Conservation (phyloP, 345 rosid species). For the Passiflora organensis region DNA sequence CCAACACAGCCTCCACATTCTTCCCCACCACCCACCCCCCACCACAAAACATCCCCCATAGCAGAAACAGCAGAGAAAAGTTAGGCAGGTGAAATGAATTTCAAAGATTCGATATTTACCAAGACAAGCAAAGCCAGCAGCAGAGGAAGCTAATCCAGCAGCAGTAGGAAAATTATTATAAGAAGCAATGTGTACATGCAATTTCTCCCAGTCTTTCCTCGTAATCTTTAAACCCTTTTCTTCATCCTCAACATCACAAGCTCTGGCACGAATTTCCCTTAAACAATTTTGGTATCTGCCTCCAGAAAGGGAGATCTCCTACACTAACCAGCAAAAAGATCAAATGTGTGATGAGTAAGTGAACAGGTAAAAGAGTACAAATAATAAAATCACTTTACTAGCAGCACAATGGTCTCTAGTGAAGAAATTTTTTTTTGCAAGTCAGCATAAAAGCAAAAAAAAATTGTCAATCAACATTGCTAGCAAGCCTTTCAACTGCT, state of each 20-base stretch:
- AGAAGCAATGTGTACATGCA: constrained; percentile 84
- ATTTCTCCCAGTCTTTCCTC: constrained; percentile 80
- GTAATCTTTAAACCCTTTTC: constrained; percentile 69
- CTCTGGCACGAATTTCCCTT: constrained; percentile 78
- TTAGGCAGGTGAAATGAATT: background rate
- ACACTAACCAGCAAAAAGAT: constrained; percentile 36
- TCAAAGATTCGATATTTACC: constrained; percentile 35
- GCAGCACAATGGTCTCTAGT: too few relatives aligned
- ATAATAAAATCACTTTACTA: too few relatives aligned
- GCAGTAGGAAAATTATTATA: constrained; percentile 94
- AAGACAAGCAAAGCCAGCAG: constrained; percentile 97
- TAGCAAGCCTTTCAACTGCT: too few relatives aligned
- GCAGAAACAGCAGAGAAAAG: too few relatives aligned
- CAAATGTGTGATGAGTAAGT: constrained; percentile 18
- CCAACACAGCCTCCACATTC: too few relatives aligned
- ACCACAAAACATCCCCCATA: too few relatives aligned
- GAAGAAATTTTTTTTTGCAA: background rate
- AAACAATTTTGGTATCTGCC: constrained; percentile 83
- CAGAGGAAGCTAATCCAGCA: constrained; percentile 99
- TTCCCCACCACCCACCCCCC: too few relatives aligned
- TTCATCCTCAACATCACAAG: constrained; percentile 69
- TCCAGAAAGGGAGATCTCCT: constrained; percentile 95
- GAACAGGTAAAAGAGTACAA: background rate
- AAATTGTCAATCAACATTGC: too few relatives aligned
- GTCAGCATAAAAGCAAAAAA: too few relatives aligned